A percentile compares a stretch with the other conserved stretches of the same genome.
Evolutionary conservation across 2,329 filamentous ascomycete genomes (phyloP).

Genomic region (Trematosphaeria pertusa): DNA sequence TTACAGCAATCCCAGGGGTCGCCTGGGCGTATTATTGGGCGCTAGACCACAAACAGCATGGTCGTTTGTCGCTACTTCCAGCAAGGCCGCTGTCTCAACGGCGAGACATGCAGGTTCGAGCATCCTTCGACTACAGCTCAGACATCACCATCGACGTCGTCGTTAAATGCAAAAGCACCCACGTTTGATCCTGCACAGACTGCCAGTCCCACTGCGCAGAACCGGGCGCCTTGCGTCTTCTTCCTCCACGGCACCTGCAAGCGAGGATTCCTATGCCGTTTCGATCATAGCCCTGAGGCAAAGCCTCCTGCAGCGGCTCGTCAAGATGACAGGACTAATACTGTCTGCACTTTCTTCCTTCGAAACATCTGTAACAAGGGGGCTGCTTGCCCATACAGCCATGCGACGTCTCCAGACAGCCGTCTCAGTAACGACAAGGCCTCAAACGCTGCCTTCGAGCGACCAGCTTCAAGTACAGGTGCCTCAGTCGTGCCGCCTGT

Average conservation of each 20-base stretch:
- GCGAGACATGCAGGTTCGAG: conserved; percentile 5
- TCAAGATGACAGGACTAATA: no score
- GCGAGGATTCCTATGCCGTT: conserved; percentile 6
- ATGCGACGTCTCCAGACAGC: no score
- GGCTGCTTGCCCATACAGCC: no score
- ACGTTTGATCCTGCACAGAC: neutral
- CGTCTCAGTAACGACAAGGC: conserved; percentile 2
- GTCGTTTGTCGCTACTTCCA: conserved; percentile 6
- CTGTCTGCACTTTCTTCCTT: conserved; percentile 16
- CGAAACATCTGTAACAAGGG: conserved; percentile 13
- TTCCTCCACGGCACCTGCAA: conserved; percentile 9
- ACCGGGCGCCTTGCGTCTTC: conserved; percentile 4
- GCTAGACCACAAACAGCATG: conserved; percentile 1
- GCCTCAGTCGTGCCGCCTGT: neutral
- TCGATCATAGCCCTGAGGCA: neutral
- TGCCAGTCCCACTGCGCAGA: neutral
- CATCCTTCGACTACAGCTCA: no score
- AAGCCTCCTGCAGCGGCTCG: neutral
- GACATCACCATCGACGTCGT: no score
- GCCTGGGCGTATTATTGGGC: no score
- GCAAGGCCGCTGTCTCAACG: conserved; percentile 9
- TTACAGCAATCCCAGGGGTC: no score
- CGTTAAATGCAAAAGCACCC: neutral
- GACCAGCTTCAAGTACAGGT: neutral
- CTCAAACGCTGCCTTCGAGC: neutral